These are phyloP conservation scores for Tylopilus felleus DNA, from an alignment of 768 basidiomycete species.

Conservation along the genomic window DNA sequence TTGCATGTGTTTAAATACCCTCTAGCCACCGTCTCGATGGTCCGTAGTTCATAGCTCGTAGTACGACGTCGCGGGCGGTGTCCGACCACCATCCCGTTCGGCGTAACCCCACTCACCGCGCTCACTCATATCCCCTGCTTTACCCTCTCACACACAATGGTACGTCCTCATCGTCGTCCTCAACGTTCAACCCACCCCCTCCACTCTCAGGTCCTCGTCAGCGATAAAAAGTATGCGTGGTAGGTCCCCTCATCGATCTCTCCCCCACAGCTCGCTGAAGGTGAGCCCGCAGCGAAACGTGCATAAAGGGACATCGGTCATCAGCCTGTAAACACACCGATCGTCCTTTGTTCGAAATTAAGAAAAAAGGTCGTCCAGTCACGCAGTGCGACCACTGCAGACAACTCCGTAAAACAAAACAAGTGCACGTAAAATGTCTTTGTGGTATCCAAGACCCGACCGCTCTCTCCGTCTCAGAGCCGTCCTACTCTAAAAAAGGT, in stretches of 20 bases:
- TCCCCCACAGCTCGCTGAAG: slow-evolving; percentile 5
- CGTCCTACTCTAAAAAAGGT: slow-evolving; percentile 60
- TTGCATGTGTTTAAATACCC: slow-evolving; percentile 47
- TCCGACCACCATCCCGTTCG: slow-evolving; percentile 37
- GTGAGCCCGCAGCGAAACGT: slow-evolving; percentile 67
- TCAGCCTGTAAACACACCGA: slow-evolving; percentile 86
- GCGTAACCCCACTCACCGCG: slow-evolving; percentile 17
- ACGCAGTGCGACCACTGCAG: slow-evolving; percentile 55
- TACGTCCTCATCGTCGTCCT: slow-evolving; percentile 22
- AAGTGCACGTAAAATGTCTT: slow-evolving; percentile 44
- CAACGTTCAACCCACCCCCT: background rate
- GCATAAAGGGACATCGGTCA: slow-evolving; percentile 92
- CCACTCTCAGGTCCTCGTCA: slow-evolving; percentile 60
- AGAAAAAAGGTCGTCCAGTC: slow-evolving; percentile 58
- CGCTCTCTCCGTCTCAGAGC: slow-evolving; percentile 20
- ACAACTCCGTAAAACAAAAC: slow-evolving; percentile 43
- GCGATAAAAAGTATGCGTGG: slow-evolving; percentile 82
- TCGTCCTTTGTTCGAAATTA: slow-evolving; percentile 80
- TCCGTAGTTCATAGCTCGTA: slow-evolving; percentile 43
- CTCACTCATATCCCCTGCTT: slow-evolving; percentile 1
- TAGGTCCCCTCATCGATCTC: slow-evolving; percentile 35
- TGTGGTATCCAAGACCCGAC: slow-evolving; percentile 37
- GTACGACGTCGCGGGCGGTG: slow-evolving; percentile 59
- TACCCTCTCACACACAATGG: slow-evolving; percentile 38
- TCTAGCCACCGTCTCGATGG: slow-evolving; percentile 28